Evolutionary conservation across 2,329 filamentous ascomycete genomes (phyloP).

Genomic region (Hypoxylon sp.): DNA sequence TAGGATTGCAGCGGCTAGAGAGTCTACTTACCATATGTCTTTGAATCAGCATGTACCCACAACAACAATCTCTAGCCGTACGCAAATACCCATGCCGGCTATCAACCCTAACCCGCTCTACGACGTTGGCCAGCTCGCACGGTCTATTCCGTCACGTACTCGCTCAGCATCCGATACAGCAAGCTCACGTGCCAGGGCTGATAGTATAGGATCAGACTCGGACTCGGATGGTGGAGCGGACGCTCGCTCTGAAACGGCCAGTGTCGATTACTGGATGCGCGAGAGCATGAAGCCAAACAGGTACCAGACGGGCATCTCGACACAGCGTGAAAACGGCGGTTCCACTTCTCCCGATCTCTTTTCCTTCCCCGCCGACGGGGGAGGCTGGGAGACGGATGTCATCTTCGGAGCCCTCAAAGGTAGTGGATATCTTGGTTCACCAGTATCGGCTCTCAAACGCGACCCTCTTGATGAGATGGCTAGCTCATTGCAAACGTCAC

Average conservation of each 20-base stretch:
- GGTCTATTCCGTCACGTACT: slow-evolving; percentile 58
- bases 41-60: slow-evolving; percentile 52
- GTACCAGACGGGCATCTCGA: slow-evolving; percentile 21
- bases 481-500: slow-evolving; percentile 59
- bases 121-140: slow-evolving; percentile 47
- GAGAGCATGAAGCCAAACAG: slow-evolving; percentile 64
- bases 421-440: slow-evolving; percentile 53
- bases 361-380: slow-evolving; percentile 62
- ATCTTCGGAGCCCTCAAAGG: slow-evolving; percentile 63
- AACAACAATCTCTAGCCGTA: slow-evolving; percentile 54
- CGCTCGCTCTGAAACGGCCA: slow-evolving; percentile 60
- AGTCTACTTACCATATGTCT: slow-evolving; percentile 40
- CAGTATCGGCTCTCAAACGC: slow-evolving; percentile 54
- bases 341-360: slow-evolving; percentile 68
- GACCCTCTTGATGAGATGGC: slow-evolving; percentile 65
- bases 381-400: slow-evolving; percentile 64
- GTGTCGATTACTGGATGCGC: slow-evolving; percentile 71
- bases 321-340: slow-evolving; percentile 34
- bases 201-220: slow-evolving; percentile 66
- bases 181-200: slow-evolving; percentile 57
- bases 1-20: slow-evolving; percentile 49
- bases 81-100: slow-evolving; percentile 45
- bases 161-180: slow-evolving; percentile 65
- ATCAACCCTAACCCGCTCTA: slow-evolving; percentile 52
- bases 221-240: slow-evolving; percentile 61